These are phyloP conservation scores for Quercus dentata DNA, from an alignment of 306 rosid species.

Conservation along the genomic window DNA sequence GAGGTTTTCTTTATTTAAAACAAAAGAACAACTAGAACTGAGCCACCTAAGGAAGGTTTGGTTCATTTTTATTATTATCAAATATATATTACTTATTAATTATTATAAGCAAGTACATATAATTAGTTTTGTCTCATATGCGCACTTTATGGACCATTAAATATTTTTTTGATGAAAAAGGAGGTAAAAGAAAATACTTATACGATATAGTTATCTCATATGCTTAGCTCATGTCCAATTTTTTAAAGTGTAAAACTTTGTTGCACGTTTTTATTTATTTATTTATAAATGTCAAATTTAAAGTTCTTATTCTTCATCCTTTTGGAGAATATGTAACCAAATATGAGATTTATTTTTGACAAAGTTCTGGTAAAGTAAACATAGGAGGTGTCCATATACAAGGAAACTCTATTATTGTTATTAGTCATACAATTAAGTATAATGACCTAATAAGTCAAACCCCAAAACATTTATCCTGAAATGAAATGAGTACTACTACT, in stretches of 20 bases:
- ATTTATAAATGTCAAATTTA: too few relatives aligned
- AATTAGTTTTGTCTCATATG: slow-evolving; percentile 6
- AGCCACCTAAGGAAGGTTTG: not conserved
- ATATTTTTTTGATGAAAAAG: not conserved
- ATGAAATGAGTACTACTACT: too few relatives aligned
- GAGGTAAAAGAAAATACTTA: not conserved
- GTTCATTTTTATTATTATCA: slow-evolving; percentile 21
- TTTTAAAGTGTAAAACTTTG: not conserved
- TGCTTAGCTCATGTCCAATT: not conserved
- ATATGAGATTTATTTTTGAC: too few relatives aligned
- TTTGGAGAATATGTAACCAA: too few relatives aligned
- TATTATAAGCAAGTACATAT: not conserved
- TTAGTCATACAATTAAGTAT: too few relatives aligned
- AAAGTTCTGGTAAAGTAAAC: too few relatives aligned
- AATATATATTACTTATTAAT: not conserved
- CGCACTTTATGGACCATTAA: slow-evolving; percentile 18
- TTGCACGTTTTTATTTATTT: too few relatives aligned
- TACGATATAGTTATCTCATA: not conserved
- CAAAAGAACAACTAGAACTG: not conserved
- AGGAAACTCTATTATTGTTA: too few relatives aligned
- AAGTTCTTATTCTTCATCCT: too few relatives aligned
- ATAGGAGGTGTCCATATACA: too few relatives aligned
- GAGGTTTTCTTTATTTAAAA: not conserved
- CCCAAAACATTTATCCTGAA: too few relatives aligned
- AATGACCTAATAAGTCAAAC: too few relatives aligned